Evolutionary conservation across 345 rosid genomes (phyloP), one percentile per base, ranked within the genome.

Genomic region (Citrus unshiu): DNA sequence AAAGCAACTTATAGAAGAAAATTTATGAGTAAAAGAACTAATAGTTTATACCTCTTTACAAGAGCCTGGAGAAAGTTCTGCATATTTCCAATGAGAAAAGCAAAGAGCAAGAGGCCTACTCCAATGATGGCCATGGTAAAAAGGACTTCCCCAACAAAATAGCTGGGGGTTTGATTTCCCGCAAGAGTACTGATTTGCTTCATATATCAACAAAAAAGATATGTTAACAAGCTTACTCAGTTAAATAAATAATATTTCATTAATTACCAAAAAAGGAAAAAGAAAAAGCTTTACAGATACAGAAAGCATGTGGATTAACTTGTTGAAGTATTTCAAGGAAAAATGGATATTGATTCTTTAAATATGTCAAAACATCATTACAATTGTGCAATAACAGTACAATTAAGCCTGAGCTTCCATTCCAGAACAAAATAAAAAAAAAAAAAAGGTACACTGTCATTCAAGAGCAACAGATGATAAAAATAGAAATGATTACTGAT

Each of bases 131-230:
- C 88, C 98, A 95, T 93, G 43, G 98, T 93, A 78, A 93, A 95
- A 60, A 93, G 86, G 83, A 95, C 93, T 87, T 95, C 99, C 85
- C 89, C 73, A 2, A 87, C 40, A 78, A 87, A 91, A 85, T 92
- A 93, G 89, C 99, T 95, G 10, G 99, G 99, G 37, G 0, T 19
- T 82, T 73, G 98, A 81, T 92, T 95, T 77, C 99, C 99, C 61
- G 97, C 99, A 63, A 95, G 92, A 54, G 98, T 93, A 79, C 99
- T 93, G 86, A 95, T 93, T 95, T 95, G 99, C 99, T 95, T 84
- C 81, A 80, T 9, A 59, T 81, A 73, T 62, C 13, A 76, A 60
- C 30, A 24, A 18, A 76, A 77, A 24, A 49, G 30, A 79, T 3
- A 7, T 27, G 19, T 76, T 39, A 75, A 67, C 9, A 72, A 7